These are phyloP conservation scores for Pseudocercospora crystallina DNA, from an alignment of 2,329 filamentous ascomycete genomes.

Conservation along the genomic window DNA sequence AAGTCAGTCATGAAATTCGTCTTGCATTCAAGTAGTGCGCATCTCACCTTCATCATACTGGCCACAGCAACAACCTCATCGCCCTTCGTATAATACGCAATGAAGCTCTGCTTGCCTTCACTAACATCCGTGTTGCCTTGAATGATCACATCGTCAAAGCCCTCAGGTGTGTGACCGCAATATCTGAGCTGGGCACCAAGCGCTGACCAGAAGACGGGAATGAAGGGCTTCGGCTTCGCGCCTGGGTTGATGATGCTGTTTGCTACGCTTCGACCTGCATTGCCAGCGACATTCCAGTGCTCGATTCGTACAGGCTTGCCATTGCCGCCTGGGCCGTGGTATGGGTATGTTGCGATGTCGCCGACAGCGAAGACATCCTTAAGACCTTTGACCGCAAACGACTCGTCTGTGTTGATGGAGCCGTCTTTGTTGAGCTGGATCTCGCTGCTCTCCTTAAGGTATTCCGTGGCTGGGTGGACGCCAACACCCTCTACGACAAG, in stretches of 20 bases:
- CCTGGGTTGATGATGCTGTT: slow-evolving; percentile 69
- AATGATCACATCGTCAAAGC: slow-evolving; percentile 83
- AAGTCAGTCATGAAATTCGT: slow-evolving; percentile 37
- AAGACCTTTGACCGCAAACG: slow-evolving; percentile 72
- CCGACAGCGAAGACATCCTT: slow-evolving; percentile 88
- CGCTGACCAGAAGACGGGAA: slow-evolving; percentile 96
- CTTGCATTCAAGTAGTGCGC: neutral
- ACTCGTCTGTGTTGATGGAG: slow-evolving; percentile 77
- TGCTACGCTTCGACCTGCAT: slow-evolving; percentile 79
- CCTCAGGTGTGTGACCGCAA: slow-evolving; percentile 79
- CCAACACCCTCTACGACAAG: slow-evolving; percentile 90
- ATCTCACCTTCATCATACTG: slow-evolving; percentile 84
- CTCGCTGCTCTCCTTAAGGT: slow-evolving; percentile 68
- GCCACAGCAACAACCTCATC: slow-evolving; percentile 87
- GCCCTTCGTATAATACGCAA: slow-evolving; percentile 83
- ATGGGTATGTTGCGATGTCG: slow-evolving; percentile 93
- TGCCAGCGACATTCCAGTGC: slow-evolving; percentile 98
- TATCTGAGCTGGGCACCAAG: slow-evolving; percentile 87
- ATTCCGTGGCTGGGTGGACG: slow-evolving; percentile 81
- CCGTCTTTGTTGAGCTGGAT: slow-evolving; percentile 77
- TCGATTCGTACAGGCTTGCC: slow-evolving; percentile 79
- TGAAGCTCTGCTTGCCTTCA: slow-evolving; percentile 68
- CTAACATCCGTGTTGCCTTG: slow-evolving; percentile 68
- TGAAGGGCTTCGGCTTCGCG: slow-evolving; percentile 67
- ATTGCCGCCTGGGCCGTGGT: slow-evolving; percentile 81